A percentile compares a stretch with the other conserved stretches of the same genome.
Conservation (phyloP, 129 eudicot genomes). For the Deinandra increscens region DNA sequence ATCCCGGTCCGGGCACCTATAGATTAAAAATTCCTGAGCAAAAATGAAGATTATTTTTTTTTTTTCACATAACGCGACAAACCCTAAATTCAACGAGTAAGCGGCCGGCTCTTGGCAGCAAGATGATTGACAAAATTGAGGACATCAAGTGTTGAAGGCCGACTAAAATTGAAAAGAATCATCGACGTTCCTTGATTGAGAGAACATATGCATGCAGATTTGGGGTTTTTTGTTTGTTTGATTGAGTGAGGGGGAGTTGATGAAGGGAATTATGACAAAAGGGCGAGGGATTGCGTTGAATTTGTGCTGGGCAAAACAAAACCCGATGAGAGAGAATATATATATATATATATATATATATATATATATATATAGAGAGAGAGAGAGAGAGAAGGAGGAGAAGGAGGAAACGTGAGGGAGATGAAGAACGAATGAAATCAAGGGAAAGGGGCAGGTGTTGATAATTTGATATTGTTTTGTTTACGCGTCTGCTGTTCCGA, state of each 20-base stretch:
- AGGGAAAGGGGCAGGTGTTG: constrained; percentile 9
- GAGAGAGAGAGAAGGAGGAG: too few species aligned
- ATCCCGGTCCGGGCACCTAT: constrained; percentile 17
- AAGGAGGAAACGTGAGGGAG: constrained; percentile 17
- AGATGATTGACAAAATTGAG: not conserved
- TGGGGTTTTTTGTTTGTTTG: not conserved
- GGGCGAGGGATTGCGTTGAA: constrained; percentile 14
- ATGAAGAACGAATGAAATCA: not conserved
- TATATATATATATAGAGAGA: too few species aligned
- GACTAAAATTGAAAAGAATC: constrained; percentile 1
- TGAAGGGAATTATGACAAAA: not conserved
- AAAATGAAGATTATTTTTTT: constrained; percentile 7
- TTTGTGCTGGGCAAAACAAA: not conserved
- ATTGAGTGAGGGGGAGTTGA: not conserved
- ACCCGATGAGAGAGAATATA: constrained; percentile 4
- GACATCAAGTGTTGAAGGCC: not conserved
- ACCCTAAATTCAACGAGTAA: constrained; percentile 16
- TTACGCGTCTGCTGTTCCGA: not conserved
- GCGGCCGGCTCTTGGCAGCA: not conserved
- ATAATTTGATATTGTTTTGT: constrained; percentile 11
- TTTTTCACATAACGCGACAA: constrained; percentile 3
- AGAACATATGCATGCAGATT: constrained; percentile 18
- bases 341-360: too few species aligned
- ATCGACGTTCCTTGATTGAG: constrained; percentile 9
- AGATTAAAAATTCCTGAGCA: not conserved